Base-by-base conservation (phyloP, 78 protist genomes). In the Dictyostelium capitatum region DNA sequence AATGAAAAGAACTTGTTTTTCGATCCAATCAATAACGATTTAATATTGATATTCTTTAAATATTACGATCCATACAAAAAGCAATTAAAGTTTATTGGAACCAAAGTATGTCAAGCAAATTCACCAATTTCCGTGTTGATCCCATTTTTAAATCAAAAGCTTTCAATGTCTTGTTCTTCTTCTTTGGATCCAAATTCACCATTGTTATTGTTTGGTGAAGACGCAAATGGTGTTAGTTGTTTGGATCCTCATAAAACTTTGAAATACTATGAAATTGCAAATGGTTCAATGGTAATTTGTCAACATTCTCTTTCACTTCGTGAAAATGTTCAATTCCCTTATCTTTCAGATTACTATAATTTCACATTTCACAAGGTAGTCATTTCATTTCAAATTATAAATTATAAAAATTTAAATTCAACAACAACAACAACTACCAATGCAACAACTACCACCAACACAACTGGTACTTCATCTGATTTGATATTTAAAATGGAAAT, bases 1-100 rank as follows among this genome's bases (percentile, higher is more conserved):
- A 87, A 87, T 43, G 93, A 87, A 62, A 87, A 87, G 67, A 87
- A 87, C 65, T 19, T 87, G 28, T 87, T 87, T 67, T 87, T 87
- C 78, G 93, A 87, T 48, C 93, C 83, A 64, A 87, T 87, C 23
- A 67, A 74, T 62, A 30, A 37, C 15, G 93, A 87, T 10, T 72
- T 37, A 32, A 51, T 72, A 15, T 77, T 87, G 64, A 56, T 87
- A 19, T 87, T 87, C 54, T 87, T 87, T 56, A 87, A 87, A 70
- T 87, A 77, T 25, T 87, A 87, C 53, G 93, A 87, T 51, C 84
- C 93, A 25, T 77, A 65, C 47, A 87, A 74, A 53, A 51, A 74
- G 70, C 25, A 48, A 51, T n/a, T 87, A 11, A 59, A 77, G n/a
- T 87, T 72, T 54, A 65, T 87, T 28, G 23, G 83, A 0, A 59